These are phyloP conservation scores for Rhodotorula glutinis DNA, from an alignment of 1,284 basidiomycete species.

Conservation along the genomic window DNA sequence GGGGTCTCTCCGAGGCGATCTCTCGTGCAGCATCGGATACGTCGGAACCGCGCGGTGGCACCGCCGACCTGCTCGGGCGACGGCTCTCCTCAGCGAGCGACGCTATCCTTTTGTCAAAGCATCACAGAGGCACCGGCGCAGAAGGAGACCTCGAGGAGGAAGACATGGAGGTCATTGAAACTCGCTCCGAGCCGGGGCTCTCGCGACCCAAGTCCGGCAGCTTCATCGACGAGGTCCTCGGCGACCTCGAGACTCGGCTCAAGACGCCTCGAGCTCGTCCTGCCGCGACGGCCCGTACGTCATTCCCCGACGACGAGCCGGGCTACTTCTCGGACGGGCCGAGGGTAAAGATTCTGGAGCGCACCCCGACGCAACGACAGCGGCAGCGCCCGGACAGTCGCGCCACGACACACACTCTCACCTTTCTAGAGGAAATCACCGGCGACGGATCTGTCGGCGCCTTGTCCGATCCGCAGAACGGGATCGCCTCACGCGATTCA, in stretches of 20 bases:
- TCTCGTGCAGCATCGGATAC: background rate
- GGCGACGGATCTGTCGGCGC: background rate
- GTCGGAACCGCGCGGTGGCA: background rate
- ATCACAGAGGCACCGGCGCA: too few relatives aligned
- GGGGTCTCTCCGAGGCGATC: slow-evolving; percentile 21
- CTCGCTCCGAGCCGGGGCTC: slow-evolving; percentile 30
- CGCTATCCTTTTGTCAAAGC: background rate
- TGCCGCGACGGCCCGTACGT: background rate
- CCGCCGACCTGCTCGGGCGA: background rate
- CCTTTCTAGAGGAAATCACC: slow-evolving; percentile 9
- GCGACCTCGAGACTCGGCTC: slow-evolving; percentile 6
- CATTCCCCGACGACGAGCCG: background rate
- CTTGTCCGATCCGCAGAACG: background rate
- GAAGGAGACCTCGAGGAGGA: background rate
- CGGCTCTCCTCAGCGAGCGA: background rate
- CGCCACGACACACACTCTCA: background rate
- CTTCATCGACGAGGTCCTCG: slow-evolving; percentile 20
- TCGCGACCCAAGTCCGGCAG: background rate
- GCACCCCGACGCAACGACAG: slow-evolving; percentile 2
- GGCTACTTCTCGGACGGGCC: slow-evolving; percentile 1
- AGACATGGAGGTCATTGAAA: slow-evolving; percentile 23
- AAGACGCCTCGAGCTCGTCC: background rate
- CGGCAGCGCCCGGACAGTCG: slow-evolving; percentile 10
- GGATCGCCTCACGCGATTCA: slow-evolving; percentile 16
- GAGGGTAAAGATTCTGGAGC: slow-evolving; percentile 32